phyloP scores from a whole-genome alignment of 75 land plant species.

The Sequoiadendron giganteum region DNA sequence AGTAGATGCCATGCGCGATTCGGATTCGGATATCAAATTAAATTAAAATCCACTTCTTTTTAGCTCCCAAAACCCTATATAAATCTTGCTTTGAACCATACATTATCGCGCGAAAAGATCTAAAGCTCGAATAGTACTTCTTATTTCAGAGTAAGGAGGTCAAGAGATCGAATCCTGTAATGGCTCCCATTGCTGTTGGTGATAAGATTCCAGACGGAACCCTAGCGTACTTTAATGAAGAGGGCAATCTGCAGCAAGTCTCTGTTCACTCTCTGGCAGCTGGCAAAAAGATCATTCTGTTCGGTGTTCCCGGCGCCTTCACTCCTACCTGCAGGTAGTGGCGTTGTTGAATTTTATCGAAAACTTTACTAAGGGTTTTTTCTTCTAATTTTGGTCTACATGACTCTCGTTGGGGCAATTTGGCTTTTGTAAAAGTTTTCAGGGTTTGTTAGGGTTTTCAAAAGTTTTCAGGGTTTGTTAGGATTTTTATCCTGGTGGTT shows the following conservation, averaged over 20 bases:
- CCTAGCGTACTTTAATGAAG: constrained; percentile 26
- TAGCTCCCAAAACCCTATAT: too few species aligned
- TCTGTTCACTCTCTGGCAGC: constrained; percentile 21
- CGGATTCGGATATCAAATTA: too few species aligned
- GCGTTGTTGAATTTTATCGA: background rate
- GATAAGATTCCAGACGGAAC: constrained; percentile 35
- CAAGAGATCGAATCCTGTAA: background rate
- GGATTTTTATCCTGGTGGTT: background rate
- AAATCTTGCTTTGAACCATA: too few species aligned
- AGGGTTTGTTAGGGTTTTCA: background rate
- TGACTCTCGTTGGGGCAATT: too few species aligned
- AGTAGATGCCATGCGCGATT: too few species aligned
- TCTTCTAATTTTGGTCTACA: background rate
- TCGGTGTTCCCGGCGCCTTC: constrained; percentile 49
- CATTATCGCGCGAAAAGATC: too few species aligned
- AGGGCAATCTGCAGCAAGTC: constrained; percentile 25
- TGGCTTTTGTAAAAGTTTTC: background rate
- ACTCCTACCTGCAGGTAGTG: constrained; percentile 49
- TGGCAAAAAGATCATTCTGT: constrained; percentile 32
- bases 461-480: background rate
- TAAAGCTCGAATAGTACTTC: too few species aligned
- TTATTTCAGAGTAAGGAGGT: background rate
- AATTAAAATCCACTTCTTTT: too few species aligned
- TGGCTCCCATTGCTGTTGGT: constrained; percentile 26
- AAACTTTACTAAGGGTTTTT: background rate